Evolutionary conservation across 1,139 yeast species (phyloP), one percentile per base, ranked within the genome.

Genomic region (Suhomyces maxii): DNA sequence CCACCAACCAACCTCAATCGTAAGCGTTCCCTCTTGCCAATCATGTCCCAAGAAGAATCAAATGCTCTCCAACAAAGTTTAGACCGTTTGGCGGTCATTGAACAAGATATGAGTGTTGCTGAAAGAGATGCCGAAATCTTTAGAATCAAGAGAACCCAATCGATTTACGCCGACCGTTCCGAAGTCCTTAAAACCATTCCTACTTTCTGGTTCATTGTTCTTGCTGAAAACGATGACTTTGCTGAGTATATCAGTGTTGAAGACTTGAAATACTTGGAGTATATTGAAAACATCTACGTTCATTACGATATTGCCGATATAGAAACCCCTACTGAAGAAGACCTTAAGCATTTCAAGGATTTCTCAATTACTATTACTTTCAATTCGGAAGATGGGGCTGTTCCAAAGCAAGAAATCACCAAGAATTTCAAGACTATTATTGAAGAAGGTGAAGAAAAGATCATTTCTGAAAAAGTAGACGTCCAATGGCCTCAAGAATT

Each of bases 221-320:
- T 86, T 18, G 86, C 89, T 0, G 88, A 85, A 59, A 86, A 85
- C 60, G 85, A 84, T 37, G 90, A 86, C 55, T 85, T 86, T 61
- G 83, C 86, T 26, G 91, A 86, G 51, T 85, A 79, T 56, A 69
- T 86, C 26, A 72, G 80, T 46, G 79, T 83, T 1, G 85, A 83
- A 37, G 93, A 86, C 60, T 79, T 84, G 68, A 83, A 82, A 60
- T 86, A 76, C 59, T 62, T 86, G 46, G 93, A 86, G 57, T 65
- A 65, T 41, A 80, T 86, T 46, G 70, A 68, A 34, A 83, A 83
- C 53, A 73, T 86, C 8, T 71, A 73, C 49, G 84, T 85, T 2
- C 65, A 75, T 23, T 79, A 82, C 68, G 69, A 72, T 32, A 65
- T 73, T 46, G 68, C 65, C 9, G 58, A 60, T 2, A 59, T 58